Evolutionary conservation across 225 moss, liverwort and hornwort species (phyloP).

Genomic region (Ulota crispa): DNA sequence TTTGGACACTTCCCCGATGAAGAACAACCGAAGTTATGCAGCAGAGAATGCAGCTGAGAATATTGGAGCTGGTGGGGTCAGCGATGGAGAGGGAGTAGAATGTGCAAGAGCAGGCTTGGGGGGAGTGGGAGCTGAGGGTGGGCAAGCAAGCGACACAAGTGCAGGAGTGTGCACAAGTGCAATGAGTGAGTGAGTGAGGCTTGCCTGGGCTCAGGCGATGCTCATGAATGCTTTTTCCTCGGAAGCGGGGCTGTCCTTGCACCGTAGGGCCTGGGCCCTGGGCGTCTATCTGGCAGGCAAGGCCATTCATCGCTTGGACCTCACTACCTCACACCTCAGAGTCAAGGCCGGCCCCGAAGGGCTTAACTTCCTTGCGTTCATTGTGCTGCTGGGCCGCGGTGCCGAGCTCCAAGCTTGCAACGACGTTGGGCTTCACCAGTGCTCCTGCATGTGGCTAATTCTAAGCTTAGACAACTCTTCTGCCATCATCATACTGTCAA

Average conservation of each 20-base stretch:
- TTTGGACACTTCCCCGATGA: not conserved
- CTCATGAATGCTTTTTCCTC: conserved; percentile 37
- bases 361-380: not conserved
- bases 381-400: not conserved
- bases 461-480: no score
- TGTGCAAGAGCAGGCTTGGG: not conserved
- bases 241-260: not conserved
- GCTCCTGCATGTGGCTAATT: no score
- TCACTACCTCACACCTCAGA: not conserved
- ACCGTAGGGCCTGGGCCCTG: not conserved
- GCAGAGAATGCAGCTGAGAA: not conserved
- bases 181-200: conserved; percentile 17
- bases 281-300: not conserved
- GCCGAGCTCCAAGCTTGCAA: not conserved
- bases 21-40: not conserved
- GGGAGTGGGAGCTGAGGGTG: not conserved
- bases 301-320: not conserved
- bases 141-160: not conserved
- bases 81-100: no score
- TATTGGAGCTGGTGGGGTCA: conserved; percentile 5
- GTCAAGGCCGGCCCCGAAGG: not conserved
- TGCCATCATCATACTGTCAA: no score
- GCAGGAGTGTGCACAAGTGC: conserved; percentile 12
- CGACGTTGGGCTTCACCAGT: not conserved
- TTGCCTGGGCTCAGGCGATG: no score